Evolutionary conservation across 331 rosid genomes (phyloP).

Genomic region (Arachis monticola): DNA sequence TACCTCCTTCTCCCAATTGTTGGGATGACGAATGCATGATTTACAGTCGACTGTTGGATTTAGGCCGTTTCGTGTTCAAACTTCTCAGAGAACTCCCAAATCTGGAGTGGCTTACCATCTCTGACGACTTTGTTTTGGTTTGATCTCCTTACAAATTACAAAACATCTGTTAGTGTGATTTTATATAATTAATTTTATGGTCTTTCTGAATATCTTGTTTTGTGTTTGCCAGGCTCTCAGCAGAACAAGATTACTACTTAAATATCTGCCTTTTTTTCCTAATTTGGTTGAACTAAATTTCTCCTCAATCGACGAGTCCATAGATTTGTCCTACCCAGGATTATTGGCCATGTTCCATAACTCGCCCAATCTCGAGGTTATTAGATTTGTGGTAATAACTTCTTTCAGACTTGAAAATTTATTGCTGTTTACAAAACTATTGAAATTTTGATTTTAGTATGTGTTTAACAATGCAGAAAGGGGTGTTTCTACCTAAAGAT

Average conservation of each 20-base stretch:
- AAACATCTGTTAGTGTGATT: neutral
- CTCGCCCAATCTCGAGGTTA: neutral
- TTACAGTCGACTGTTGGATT: neutral
- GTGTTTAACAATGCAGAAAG: constrained; percentile 6
- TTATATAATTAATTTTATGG: neutral
- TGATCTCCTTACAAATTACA: constrained; percentile 3
- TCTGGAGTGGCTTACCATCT: constrained; percentile 28
- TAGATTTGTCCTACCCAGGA: constrained; percentile 4
- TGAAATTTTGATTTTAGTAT: neutral
- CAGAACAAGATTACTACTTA: neutral
- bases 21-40: too few relatives aligned
- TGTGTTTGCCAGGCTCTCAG: neutral
- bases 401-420: neutral
- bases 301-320: too few relatives aligned
- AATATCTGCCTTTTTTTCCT: neutral
- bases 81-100: neutral
- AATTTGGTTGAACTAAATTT: constrained; percentile 27
- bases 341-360: neutral
- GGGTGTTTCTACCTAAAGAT: neutral
- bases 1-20: too few relatives aligned
- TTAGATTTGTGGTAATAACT: constrained; percentile 22
- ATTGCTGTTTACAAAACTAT: neutral
- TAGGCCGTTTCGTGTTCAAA: neutral
- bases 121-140: constrained; percentile 2
- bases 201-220: neutral